Conservation (phyloP, 306 rosid species). For the Trifolium fragiferum region DNA sequence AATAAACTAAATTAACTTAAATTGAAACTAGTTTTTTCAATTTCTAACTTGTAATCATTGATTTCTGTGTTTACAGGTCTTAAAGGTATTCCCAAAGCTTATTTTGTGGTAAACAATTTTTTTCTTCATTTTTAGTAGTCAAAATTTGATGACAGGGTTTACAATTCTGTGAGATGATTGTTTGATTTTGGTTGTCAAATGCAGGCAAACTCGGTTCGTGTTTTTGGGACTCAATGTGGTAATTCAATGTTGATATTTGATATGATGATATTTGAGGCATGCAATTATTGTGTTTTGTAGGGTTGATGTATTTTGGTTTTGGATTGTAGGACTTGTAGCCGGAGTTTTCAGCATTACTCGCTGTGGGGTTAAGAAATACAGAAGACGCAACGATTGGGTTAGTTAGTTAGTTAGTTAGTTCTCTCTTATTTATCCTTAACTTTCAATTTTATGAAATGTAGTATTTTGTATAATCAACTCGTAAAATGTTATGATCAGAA, state of each 20-base stretch:
- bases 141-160: slow-evolving; percentile 22
- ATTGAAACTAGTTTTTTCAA: neutral
- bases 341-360: slow-evolving; percentile 61
- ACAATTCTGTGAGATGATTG: slow-evolving; percentile 34
- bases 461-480: neutral
- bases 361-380: slow-evolving; percentile 71
- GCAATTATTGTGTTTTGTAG: slow-evolving; percentile 32
- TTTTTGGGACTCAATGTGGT: slow-evolving; percentile 70
- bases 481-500: neutral
- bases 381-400: slow-evolving; percentile 83
- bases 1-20: slow-evolving; percentile 16
- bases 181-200: slow-evolving; percentile 33
- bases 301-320: slow-evolving; percentile 35
- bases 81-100: slow-evolving; percentile 60
- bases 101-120: slow-evolving; percentile 64
- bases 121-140: neutral
- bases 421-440: slow-evolving; percentile 7
- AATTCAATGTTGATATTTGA: slow-evolving; percentile 23
- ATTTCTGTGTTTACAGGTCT: slow-evolving; percentile 57
- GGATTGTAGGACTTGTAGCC: slow-evolving; percentile 67
- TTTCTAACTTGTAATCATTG: slow-evolving; percentile 11
- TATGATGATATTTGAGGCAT: neutral
- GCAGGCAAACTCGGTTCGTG: slow-evolving; percentile 67
- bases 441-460: neutral
- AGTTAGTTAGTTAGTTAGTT: slow-evolving; percentile 32